phyloP scores from a whole-genome alignment of 176 grass and related monocot species.

The Melocanna baccifera region DNA sequence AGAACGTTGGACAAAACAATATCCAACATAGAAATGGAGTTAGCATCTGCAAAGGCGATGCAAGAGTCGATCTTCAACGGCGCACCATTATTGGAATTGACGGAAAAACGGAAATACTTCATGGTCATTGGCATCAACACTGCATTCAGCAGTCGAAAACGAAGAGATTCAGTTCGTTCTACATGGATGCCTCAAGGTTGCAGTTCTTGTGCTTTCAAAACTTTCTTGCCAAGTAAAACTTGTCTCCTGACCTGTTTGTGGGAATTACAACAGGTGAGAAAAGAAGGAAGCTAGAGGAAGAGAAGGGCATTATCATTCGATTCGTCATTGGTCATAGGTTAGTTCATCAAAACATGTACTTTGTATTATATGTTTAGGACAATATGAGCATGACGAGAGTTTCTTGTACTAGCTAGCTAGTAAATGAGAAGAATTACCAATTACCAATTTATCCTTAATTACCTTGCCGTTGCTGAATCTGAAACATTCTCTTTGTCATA shows the following conservation, averaged over 20 bases:
- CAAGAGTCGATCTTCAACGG: constrained; percentile 63
- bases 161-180: constrained; percentile 82
- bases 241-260: background rate
- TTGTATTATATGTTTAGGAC: background rate
- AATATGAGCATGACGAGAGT: background rate
- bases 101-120: constrained; percentile 52
- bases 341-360: background rate
- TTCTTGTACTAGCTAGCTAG: background rate
- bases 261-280: constrained; percentile 49
- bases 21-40: constrained; percentile 80
- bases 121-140: constrained; percentile 95
- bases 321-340: constrained; percentile 95
- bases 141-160: constrained; percentile 84
- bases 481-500: constrained; percentile 1
- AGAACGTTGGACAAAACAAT: constrained; percentile 88
- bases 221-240: background rate
- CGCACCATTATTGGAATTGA: constrained; percentile 36
- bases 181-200: constrained; percentile 98
- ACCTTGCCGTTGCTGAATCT: background rate
- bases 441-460: background rate
- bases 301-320: constrained; percentile 83
- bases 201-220: background rate
- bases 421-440: background rate
- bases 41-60: constrained; percentile 62
- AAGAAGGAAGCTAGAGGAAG: constrained; percentile 78